Conservation (phyloP, 371 early-diverging fungal species). For the Mortierella sp. region DNA sequence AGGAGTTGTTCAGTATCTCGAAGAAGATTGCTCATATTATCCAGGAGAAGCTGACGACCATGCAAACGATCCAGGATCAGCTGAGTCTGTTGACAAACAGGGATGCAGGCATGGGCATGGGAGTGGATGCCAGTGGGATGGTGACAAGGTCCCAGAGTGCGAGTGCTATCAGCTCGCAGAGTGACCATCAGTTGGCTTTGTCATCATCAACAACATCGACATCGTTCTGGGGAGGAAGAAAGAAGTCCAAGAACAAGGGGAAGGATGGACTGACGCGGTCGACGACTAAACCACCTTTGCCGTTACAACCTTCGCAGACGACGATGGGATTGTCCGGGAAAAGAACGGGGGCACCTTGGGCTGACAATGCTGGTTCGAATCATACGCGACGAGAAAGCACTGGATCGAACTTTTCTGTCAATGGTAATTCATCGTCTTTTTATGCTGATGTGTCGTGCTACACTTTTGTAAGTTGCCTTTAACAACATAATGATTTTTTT, state of each 20-base stretch:
- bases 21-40: slow-evolving; percentile 43
- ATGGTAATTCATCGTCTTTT: slow-evolving; percentile 26
- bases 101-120: slow-evolving; percentile 15
- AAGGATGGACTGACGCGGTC: slow-evolving; percentile 23
- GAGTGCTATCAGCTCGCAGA: slow-evolving; percentile 43
- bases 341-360: slow-evolving; percentile 12
- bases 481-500: not conserved
- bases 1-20: slow-evolving; percentile 38
- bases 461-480: not conserved
- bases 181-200: slow-evolving; percentile 29
- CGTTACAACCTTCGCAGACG: slow-evolving; percentile 43
- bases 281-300: slow-evolving; percentile 45
- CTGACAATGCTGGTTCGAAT: slow-evolving; percentile 15
- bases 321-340: slow-evolving; percentile 25
- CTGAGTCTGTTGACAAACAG: slow-evolving; percentile 22
- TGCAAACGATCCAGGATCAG: slow-evolving; percentile 50
- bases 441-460: not conserved
- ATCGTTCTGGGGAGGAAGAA: slow-evolving; percentile 48
- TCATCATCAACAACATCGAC: slow-evolving; percentile 6
- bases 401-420: slow-evolving; percentile 35
- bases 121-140: slow-evolving; percentile 9
- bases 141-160: slow-evolving; percentile 42
- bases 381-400: slow-evolving; percentile 42
- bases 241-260: slow-evolving; percentile 27
- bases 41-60: slow-evolving; percentile 39